Conservation (phyloP, 345 rosid genomes). For the Abelmoschus esculentus region DNA sequence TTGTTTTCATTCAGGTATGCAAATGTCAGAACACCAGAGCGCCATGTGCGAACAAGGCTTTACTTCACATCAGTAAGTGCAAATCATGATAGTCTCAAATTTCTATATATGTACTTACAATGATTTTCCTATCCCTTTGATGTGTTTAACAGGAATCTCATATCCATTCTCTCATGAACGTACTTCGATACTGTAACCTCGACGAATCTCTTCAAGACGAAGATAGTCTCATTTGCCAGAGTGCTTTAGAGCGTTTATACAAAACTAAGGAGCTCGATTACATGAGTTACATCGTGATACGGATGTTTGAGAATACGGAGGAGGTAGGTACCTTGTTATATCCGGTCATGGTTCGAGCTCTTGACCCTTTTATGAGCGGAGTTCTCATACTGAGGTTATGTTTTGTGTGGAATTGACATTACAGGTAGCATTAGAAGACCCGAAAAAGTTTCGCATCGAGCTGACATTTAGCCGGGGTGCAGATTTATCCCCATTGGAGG, state of each 20-base stretch:
- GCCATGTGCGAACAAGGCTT: constrained; percentile 95
- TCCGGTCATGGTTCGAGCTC: too few species aligned
- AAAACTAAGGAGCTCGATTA: constrained; percentile 96
- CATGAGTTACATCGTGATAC: constrained; percentile 89
- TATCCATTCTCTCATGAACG: constrained; percentile 93
- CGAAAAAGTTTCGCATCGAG: constrained; percentile 78
- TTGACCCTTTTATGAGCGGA: background rate
- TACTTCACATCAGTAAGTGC: constrained; percentile 95
- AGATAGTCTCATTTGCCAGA: constrained; percentile 70
- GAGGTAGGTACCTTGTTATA: too few species aligned
- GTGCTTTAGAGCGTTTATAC: constrained; percentile 71
- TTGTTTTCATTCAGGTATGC: constrained; percentile 58
- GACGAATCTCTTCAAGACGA: constrained; percentile 96
- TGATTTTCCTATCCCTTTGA: background rate
- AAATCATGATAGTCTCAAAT: background rate
- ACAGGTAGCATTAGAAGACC: constrained; percentile 81
- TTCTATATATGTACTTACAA: background rate
- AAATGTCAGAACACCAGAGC: constrained; percentile 92
- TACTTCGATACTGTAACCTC: constrained; percentile 89
- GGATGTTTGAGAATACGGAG: constrained; percentile 93
- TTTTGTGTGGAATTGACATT: background rate
- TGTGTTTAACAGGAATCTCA: constrained; percentile 78
- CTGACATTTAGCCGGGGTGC: constrained; percentile 96
- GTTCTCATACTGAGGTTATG: background rate
- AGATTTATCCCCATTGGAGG: constrained; percentile 91